A percentile compares a stretch with the other conserved stretches of the same genome.
These are phyloP conservation scores for Phytophthora parvispora DNA, from an alignment of 352 stramenopile species.

Conservation along the genomic window DNA sequence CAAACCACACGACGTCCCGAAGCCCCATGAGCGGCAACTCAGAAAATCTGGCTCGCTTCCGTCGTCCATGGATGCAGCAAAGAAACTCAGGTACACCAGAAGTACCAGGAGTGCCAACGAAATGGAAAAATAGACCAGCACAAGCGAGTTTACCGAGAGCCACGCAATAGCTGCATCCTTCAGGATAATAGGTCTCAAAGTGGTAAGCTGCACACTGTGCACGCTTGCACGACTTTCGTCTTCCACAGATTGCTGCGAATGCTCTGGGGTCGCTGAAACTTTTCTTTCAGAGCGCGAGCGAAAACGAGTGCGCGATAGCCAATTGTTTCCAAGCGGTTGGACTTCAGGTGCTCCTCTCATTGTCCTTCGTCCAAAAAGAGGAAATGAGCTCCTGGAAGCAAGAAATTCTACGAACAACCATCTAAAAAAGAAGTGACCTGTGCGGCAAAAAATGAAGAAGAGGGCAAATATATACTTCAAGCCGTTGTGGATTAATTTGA, in stretches of 20 bases:
- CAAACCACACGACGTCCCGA: constrained; percentile 67
- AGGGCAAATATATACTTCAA: constrained; percentile 4
- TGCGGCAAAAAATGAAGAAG: constrained; percentile 6
- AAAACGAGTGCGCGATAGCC: constrained; percentile 5
- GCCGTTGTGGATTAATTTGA: constrained; percentile 28
- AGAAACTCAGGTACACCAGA: constrained; percentile 84
- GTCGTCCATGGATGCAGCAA: constrained; percentile 68
- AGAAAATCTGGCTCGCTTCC: constrained; percentile 63
- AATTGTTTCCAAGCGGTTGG: constrained; percentile 14
- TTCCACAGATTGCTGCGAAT: constrained; percentile 7
- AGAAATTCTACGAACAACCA: neutral
- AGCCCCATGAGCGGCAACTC: constrained; percentile 76
- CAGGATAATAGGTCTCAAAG: neutral
- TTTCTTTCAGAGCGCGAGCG: constrained; percentile 17
- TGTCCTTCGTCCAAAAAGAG: neutral
- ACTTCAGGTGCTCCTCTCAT: constrained; percentile 15
- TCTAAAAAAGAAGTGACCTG: constrained; percentile 27
- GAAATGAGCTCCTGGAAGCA: neutral
- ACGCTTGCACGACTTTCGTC: constrained; percentile 5
- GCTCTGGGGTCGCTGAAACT: constrained; percentile 7
- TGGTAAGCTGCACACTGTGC: neutral
- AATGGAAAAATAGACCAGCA: constrained; percentile 58
- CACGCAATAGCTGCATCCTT: constrained; percentile 20
- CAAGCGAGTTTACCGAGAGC: constrained; percentile 41
- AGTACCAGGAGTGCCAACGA: constrained; percentile 55